Percentiles rank a stretch among this genome's conserved stretches.
These are phyloP conservation scores for Kwoniella mangroviensis DNA, from an alignment of 768 basidiomycete genomes.

Conservation along the genomic window DNA sequence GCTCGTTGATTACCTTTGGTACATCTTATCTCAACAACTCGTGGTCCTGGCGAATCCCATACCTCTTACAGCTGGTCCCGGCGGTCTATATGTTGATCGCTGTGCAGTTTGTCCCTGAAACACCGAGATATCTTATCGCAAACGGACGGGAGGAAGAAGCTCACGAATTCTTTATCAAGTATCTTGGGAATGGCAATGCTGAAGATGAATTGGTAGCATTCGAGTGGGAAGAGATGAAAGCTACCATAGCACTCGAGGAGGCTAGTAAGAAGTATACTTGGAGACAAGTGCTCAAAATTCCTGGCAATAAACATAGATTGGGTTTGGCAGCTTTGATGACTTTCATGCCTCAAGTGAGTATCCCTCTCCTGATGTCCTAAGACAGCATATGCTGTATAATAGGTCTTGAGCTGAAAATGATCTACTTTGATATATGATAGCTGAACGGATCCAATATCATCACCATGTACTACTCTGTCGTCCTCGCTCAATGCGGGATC, in stretches of 20 bases:
- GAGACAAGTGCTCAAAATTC: constrained; percentile 66
- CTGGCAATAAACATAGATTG: constrained; percentile 73
- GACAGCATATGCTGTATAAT: too few relatives aligned
- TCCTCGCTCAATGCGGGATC: constrained; percentile 7
- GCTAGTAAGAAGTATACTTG: constrained; percentile 63
- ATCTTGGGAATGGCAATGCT: constrained; percentile 76
- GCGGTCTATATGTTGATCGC: constrained; percentile 15
- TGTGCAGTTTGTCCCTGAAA: constrained; percentile 15
- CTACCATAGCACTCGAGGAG: constrained; percentile 69
- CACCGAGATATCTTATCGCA: constrained; percentile 13
- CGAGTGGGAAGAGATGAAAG: constrained; percentile 65
- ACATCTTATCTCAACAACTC: constrained; percentile 8
- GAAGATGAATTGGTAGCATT: constrained; percentile 60
- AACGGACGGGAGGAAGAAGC: constrained; percentile 66
- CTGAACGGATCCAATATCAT: constrained; percentile 12
- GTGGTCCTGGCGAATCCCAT: constrained; percentile 26
- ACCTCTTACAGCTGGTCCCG: constrained; percentile 18
- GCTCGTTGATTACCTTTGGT: constrained; percentile 6
- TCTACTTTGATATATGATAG: not conserved
- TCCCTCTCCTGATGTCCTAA: not conserved
- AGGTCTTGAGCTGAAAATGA: too few relatives aligned
- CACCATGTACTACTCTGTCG: constrained; percentile 16
- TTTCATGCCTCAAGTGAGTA: constrained; percentile 7
- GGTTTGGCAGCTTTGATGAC: constrained; percentile 34
- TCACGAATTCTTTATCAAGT: constrained; percentile 71